Evolutionary conservation across 495 filamentous ascomycete genomes (phyloP), one percentile per base, ranked within the genome.

Genomic region (Penicillium roqueforti): DNA sequence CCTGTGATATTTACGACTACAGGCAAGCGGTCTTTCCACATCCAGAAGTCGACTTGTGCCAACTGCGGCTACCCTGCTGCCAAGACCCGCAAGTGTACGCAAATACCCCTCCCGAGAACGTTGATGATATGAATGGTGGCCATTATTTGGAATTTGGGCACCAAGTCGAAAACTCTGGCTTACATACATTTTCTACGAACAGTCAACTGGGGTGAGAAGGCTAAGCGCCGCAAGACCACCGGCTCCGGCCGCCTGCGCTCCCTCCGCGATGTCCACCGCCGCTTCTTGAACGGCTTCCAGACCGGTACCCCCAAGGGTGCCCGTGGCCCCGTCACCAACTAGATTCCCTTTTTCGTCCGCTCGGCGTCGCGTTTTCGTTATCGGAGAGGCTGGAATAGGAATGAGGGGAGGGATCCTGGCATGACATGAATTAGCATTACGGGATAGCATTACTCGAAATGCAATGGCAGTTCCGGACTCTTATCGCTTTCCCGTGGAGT

Each of bases 191-290:
- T 62, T 52, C 65, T 57, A 47, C 42, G 47, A 56, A 77, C 68
- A 98, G 93, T 86, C 83, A 95, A 98, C 86, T 98, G 93, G 93
- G 83, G 87, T 77, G 91, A 96, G 85, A 98, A 98, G 84, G 95
- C 92, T 66, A 97, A 96, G 88, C 80, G 93, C 76, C 91, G 93
- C 87, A 97, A 96, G 92, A 96, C 92, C 68, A 93, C 89, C 67
- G 93, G 93, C 62, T 89, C 89, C 70, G 93, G 93, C 74, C 85
- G 93, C 66, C 91, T 91, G 87, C 80, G 89, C 55, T 87, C 91
- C 80, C 83, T 97, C 73, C 92, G 92, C 80, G 83, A 80, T 62
- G 84, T 97, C 68, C 80, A 92, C 65, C 86, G 92, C 69, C 83
- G 82, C 72, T 95, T 95, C 83, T 88, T 85, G 79, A 97, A 98